Percentiles rank a stretch among this genome's conserved stretches.
These are phyloP conservation scores for Musa balbisiana DNA, from an alignment of 202 grass and related monocot species.

Conservation along the genomic window DNA sequence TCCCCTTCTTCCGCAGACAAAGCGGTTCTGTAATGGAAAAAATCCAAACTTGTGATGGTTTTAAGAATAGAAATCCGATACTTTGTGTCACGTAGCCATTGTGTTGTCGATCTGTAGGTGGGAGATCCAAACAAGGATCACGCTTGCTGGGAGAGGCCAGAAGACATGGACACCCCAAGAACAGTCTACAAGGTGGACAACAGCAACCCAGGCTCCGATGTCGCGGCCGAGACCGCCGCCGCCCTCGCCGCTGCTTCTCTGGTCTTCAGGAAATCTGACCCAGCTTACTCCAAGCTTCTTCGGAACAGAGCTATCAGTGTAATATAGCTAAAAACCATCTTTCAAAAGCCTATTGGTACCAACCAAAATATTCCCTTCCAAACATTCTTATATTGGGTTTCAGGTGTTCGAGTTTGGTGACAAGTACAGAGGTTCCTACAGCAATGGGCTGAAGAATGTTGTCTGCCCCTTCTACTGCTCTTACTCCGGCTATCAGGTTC, in stretches of 20 bases:
- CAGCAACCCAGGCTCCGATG: slow-evolving; percentile 62
- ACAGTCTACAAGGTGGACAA: slow-evolving; percentile 68
- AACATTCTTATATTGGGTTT: not conserved
- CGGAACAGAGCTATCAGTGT: slow-evolving; percentile 60
- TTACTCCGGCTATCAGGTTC: slow-evolving; percentile 81
- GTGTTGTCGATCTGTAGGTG: slow-evolving; percentile 27
- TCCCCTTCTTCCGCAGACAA: not conserved
- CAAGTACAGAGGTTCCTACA: slow-evolving; percentile 79
- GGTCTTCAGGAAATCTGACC: slow-evolving; percentile 81
- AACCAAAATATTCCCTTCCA: not conserved
- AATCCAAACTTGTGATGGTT: no score
- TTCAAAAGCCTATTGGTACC: no score
- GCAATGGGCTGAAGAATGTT: slow-evolving; percentile 39
- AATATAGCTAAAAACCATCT: not conserved
- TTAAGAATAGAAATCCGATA: no score
- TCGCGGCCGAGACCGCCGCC: slow-evolving; percentile 83
- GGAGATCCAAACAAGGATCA: slow-evolving; percentile 86
- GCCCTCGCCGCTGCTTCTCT: slow-evolving; percentile 64
- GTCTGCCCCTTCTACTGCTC: slow-evolving; percentile 93
- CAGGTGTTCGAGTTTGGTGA: slow-evolving; percentile 88
- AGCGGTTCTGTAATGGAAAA: no score
- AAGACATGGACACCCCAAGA: slow-evolving; percentile 91
- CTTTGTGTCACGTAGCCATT: no score
- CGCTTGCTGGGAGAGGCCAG: slow-evolving; percentile 92
- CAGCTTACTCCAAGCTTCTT: slow-evolving; percentile 57